Base-by-base conservation (phyloP, 331 rosid genomes). In the Rosa hybrid region DNA sequence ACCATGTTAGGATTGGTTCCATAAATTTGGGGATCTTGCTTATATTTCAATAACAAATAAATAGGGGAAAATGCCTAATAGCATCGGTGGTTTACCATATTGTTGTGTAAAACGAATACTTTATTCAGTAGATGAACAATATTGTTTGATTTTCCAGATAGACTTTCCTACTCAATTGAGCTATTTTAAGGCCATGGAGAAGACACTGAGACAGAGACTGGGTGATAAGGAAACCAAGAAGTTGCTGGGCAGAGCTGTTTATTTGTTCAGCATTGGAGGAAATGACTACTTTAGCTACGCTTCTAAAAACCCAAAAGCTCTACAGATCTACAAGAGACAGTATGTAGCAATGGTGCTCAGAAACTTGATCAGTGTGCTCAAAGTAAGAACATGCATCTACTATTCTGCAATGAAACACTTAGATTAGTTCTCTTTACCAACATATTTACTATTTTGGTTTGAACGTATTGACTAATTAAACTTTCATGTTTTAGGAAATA, bases 341-440 rank as follows among this genome's bases (percentile, higher is more conserved):
- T 89, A 85, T 17, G 89, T 85, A 10, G 82, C 72, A 38, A 81
- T 84, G 84, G 92, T 91, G 45, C 80, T 91, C 23, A 88, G 85
- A 21, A 86, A 82, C 72, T 5, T 75, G 25, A 81, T 72, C 41
- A 51, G 23, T 75, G 71, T 79, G 59, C 75, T 88, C 42, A 56
- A 84, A 83, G 91, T 86, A 84, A 68, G 72, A 68, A 68, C 72
- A 64, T 14, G 3, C 1, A 38, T 7, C 27, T 68, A 8, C 49
- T 68, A 68, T 17, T 68, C 41, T 62, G 30, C 65, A 59, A 3
- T 8, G 13, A 23, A 21, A 59, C 14, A n/a, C 1, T n/a, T 59
- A 59, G 12, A 20, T 18, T 59, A 21, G 7, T 59, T 25, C 9
- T 53, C 9, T 53, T 53, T 53, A 16, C 12, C 20, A 18, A 18